These are phyloP conservation scores for Acer saccharum DNA, from an alignment of 345 rosid species.

Conservation along the genomic window DNA sequence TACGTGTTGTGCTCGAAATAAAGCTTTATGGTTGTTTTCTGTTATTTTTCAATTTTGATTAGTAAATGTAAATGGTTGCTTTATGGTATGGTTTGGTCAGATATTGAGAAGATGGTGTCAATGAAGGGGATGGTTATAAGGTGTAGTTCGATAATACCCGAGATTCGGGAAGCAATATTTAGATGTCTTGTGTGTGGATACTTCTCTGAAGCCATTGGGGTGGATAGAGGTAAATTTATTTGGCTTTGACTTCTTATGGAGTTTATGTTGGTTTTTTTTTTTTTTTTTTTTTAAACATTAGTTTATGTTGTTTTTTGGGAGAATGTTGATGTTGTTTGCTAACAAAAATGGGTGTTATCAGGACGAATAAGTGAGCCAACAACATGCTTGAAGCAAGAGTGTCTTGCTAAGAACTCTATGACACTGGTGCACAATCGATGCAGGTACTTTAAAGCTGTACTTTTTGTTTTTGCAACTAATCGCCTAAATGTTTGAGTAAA, in stretches of 20 bases:
- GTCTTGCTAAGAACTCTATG: conserved; percentile 91
- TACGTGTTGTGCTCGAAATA: not conserved
- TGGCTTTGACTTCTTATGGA: conserved; percentile 7
- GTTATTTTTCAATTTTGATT: conserved; percentile 12
- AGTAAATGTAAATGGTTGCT: not conserved
- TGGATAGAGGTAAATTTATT: conserved; percentile 81
- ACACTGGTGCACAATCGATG: conserved; percentile 86
- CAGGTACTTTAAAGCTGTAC: conserved; percentile 51
- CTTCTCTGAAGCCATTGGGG: conserved; percentile 79
- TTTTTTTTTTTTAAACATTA: too few relatives aligned
- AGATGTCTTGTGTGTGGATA: conserved; percentile 90
- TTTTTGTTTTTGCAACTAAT: conserved; percentile 5
- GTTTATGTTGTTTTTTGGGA: not conserved
- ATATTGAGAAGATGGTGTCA: conserved; percentile 96
- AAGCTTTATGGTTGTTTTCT: not conserved
- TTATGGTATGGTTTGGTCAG: conserved; percentile 37
- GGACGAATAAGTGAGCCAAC: conserved; percentile 87
- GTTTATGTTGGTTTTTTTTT: not conserved
- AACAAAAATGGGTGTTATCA: conserved; percentile 22
- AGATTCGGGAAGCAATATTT: conserved; percentile 93
- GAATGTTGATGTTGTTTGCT: conserved; percentile 10
- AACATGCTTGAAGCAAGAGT: conserved; percentile 73
- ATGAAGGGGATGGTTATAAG: conserved; percentile 94
- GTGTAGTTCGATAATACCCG: conserved; percentile 93
- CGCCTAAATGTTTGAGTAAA: not conserved